Conservation (phyloP, 1,139 yeast species). For the Taiozyma sp. region DNA sequence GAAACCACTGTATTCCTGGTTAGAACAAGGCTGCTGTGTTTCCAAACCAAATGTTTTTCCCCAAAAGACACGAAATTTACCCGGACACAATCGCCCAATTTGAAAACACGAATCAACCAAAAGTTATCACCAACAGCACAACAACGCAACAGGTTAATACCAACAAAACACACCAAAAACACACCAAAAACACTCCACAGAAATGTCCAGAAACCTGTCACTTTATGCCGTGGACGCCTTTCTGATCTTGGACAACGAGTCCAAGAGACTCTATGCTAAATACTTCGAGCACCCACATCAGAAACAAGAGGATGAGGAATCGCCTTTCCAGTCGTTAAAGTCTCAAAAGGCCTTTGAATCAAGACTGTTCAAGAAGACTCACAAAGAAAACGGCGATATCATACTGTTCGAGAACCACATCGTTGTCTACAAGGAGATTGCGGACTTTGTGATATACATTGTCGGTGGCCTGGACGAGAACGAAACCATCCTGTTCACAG, state of each 20-base stretch:
- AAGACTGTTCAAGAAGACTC: conserved; percentile 64
- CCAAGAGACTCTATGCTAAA: conserved; percentile 76
- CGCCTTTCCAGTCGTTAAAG: conserved; percentile 38
- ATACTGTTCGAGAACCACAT: conserved; percentile 73
- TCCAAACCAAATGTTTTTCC: neutral
- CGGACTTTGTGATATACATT: conserved; percentile 68
- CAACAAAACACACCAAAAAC: neutral
- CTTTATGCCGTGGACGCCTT: conserved; percentile 76
- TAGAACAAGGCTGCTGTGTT: neutral
- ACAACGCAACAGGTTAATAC: neutral
- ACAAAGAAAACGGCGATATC: conserved; percentile 76
- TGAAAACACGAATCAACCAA: neutral
- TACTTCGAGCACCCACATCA: conserved; percentile 68
- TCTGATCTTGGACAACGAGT: conserved; percentile 75
- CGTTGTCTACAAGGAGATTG: conserved; percentile 74
- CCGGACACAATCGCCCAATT: neutral
- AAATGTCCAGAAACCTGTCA: conserved; percentile 52
- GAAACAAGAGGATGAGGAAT: conserved; percentile 16
- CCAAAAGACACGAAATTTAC: neutral
- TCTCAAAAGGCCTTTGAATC: conserved; percentile 77
- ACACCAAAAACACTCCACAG: neutral
- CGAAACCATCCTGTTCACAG: conserved; percentile 75
- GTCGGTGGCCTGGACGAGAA: conserved; percentile 80
- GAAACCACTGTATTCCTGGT: neutral
- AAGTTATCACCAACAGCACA: neutral